These are phyloP conservation scores for Boletus sp. DNA, from an alignment of 1,284 basidiomycete genomes.

Conservation along the genomic window DNA sequence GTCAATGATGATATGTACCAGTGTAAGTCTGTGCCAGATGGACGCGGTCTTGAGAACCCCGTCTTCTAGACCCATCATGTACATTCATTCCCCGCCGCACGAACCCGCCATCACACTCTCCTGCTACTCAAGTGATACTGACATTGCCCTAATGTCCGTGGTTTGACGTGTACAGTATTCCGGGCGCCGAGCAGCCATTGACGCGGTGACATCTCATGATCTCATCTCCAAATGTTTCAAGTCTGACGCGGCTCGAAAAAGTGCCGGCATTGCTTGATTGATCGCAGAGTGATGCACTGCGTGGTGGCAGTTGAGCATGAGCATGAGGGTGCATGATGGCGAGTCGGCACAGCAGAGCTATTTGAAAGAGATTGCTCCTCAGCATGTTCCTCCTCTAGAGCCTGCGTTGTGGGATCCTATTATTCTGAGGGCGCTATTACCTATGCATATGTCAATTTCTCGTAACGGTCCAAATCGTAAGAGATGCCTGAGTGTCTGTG, in stretches of 20 bases:
- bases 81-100: not conserved
- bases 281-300: not conserved
- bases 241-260: not conserved
- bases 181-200: not conserved
- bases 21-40: not conserved
- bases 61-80: not conserved
- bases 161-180: not conserved
- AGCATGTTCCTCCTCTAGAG: not conserved
- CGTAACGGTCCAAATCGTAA: not conserved
- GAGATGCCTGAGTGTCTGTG: not conserved
- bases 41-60: not conserved
- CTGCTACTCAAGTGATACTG: not conserved
- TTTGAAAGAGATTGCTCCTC: not conserved
- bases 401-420: not conserved
- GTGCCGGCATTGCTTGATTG: conserved; percentile 1
- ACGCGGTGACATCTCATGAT: not conserved
- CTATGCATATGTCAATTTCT: not conserved
- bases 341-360: too few species aligned
- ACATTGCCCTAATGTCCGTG: not conserved
- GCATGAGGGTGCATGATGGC: too few species aligned
- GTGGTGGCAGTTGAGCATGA: not conserved
- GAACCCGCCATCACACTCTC: not conserved
- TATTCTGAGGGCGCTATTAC: too few species aligned
- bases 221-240: not conserved
- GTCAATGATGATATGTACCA: not conserved